These are phyloP conservation scores for Cicer bijugum DNA, from an alignment of 306 rosid species.

Conservation along the genomic window DNA sequence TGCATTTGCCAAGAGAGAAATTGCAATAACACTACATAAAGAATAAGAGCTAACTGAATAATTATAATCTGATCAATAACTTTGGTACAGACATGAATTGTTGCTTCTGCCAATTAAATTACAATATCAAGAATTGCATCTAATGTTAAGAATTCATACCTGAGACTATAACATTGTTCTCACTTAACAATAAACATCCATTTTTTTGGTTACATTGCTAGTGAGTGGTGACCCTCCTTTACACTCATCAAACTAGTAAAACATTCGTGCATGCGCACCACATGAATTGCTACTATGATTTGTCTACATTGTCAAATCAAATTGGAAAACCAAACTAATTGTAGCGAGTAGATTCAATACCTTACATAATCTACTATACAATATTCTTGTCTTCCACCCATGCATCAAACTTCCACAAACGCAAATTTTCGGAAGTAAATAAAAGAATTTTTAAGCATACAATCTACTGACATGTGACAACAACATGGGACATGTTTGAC, in stretches of 20 bases:
- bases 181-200: background rate
- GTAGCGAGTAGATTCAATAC: background rate
- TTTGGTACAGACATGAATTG: background rate
- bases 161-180: constrained; percentile 10
- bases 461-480: constrained; percentile 10
- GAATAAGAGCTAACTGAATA: background rate
- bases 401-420: constrained; percentile 21
- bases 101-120: constrained; percentile 1
- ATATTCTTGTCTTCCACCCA: constrained; percentile 4
- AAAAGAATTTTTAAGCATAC: constrained; percentile 42
- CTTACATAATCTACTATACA: constrained; percentile 19
- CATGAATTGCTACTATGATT: background rate
- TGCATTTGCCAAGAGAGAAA: background rate
- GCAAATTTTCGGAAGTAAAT: background rate
- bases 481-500: constrained; percentile 1
- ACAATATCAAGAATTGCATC: background rate
- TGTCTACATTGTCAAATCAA: constrained; percentile 18
- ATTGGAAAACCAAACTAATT: background rate
- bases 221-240: constrained; percentile 14
- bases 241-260: constrained; percentile 29
- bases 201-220: constrained; percentile 4
- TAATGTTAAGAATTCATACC: background rate
- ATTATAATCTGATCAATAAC: background rate
- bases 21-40: background rate
- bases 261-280: no score